Evolutionary conservation across 148 eudicot species (phyloP), one percentile per base, ranked within the genome.

Genomic region (Rhododendron ferrugineum): DNA sequence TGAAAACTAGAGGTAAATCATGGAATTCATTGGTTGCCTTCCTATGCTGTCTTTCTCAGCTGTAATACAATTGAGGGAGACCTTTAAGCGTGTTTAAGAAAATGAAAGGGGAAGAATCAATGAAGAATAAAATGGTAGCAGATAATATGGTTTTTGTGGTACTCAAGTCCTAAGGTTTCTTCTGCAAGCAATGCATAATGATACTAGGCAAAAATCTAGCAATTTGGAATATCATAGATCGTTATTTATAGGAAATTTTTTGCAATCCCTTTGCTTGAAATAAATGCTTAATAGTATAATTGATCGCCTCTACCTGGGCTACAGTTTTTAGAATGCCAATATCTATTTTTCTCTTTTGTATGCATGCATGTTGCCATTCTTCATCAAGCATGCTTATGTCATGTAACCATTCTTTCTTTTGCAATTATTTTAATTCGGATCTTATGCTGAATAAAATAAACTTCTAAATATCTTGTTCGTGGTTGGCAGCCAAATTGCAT

Each of bases 401-500:
- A 49, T 68, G 30, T 32, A 20, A 75, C 2, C 49, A 40, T 40
- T 40, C 44, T 6, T 10, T 37, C 46, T 47, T 49, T 16, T 20
- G 40, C 60, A 46, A 68, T 83, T 68, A n/a, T 68, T 68, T 26
- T 36, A 34, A 44, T 52, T 52, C 11, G 30, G 5, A 83, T 30
- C 3, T 50, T 75, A 44, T 14, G 62, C 60, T 79, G 37, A 26
- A 49, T 3, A 44, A 22, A 14, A 20, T 40, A 28, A 13, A 22
- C 49, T 80, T 32, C n/a, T 50, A 20, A 26, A 62, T 26, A 22
- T 76, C 34, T 79, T 47, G 64, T 72, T 77, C 7, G 73, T 88
- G 85, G 44, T 6, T 77, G 88, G 79, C 87, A 95, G 98, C 98
- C 96, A 68, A 95, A 93, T 86, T 92, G 91, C 92, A 92, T 94